phyloP scores from a whole-genome alignment of 768 basidiomycete species.

The Infundibulicybe gibba region DNA sequence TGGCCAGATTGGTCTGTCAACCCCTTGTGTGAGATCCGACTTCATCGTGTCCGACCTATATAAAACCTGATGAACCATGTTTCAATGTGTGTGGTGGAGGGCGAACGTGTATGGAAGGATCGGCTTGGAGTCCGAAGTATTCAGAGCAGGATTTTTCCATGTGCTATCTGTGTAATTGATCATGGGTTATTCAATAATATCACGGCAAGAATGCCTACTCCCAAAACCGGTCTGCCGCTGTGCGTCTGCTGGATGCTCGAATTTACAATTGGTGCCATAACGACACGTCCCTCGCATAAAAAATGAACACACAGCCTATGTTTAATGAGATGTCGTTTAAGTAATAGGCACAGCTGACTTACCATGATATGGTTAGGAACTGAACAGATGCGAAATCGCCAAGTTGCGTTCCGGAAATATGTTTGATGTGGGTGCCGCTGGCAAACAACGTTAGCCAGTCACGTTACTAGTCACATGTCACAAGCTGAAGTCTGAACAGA shows the following conservation, averaged over 20 bases:
- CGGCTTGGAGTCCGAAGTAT: not conserved
- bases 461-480: no score
- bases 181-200: slow-evolving; percentile 4
- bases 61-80: not conserved
- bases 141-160: slow-evolving; percentile 28
- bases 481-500: no score
- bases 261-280: slow-evolving; percentile 62
- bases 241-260: slow-evolving; percentile 53
- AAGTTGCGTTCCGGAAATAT: no score
- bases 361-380: no score
- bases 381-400: no score
- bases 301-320: slow-evolving; percentile 56
- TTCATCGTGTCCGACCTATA: slow-evolving; percentile 57
- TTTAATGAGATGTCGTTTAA: no score
- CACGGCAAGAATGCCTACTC: slow-evolving; percentile 33
- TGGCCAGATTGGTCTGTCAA: slow-evolving; percentile 77
- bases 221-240: slow-evolving; percentile 38
- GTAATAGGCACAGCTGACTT: no score
- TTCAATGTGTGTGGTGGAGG: not conserved
- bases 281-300: slow-evolving; percentile 62
- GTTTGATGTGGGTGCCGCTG: no score
- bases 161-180: slow-evolving; percentile 27
- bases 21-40: slow-evolving; percentile 54
- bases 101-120: no score
- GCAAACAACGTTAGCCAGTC: no score